Percentiles rank a stretch among this genome's conserved stretches.
phyloP scores from a whole-genome alignment of 2,329 filamentous ascomycete genomes.

The Alternaria infectoria region DNA sequence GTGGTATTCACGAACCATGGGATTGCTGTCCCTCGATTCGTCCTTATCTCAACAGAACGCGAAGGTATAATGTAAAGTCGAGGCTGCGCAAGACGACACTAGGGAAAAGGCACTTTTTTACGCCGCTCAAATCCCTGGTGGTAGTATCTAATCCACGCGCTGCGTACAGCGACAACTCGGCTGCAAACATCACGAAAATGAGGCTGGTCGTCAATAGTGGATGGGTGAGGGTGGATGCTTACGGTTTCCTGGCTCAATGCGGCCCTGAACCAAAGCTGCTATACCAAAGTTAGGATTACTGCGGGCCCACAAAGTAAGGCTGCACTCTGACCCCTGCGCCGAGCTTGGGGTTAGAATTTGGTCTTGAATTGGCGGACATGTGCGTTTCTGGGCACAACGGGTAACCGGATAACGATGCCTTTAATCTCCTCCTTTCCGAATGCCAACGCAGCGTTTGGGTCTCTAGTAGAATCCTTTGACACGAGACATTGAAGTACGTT shows the following conservation, averaged over 20 bases:
- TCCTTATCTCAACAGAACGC: neutral
- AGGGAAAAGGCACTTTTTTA: neutral
- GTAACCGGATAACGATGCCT: neutral
- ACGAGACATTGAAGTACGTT: neutral
- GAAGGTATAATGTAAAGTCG: neutral
- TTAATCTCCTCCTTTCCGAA: neutral
- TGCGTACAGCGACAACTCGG: neutral
- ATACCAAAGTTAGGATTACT: neutral
- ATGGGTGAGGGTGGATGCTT: neutral
- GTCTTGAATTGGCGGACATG: neutral
- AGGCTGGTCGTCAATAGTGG: neutral
- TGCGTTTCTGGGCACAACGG: neutral
- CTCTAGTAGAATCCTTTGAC: neutral
- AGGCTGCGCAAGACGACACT: neutral
- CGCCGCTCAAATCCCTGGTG: neutral
- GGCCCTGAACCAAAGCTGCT: neutral
- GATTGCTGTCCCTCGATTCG: neutral
- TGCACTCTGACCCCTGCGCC: neutral
- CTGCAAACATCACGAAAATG: neutral
- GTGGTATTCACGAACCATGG: neutral
- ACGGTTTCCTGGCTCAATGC: neutral
- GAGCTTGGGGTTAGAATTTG: neutral
- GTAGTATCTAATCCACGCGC: neutral
- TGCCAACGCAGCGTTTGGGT: neutral
- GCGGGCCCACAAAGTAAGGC: neutral